Percentiles rank a stretch among this genome's conserved stretches.
These are phyloP conservation scores for Dipsacomyces acuminosporus DNA, from an alignment of 371 early-diverging fungal genomes.

Conservation along the genomic window DNA sequence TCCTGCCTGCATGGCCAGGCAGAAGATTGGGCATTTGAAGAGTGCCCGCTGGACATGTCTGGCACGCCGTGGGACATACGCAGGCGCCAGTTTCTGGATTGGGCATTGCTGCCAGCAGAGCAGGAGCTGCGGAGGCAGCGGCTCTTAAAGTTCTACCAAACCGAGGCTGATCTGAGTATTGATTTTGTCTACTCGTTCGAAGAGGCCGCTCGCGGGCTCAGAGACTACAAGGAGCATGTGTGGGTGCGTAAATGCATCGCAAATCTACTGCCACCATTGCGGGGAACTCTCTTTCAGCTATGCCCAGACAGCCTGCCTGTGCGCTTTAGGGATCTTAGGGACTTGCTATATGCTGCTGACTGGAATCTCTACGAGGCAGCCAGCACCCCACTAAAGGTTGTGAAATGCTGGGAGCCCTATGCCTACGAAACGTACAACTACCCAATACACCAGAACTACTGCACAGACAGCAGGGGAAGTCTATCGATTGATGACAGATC, in stretches of 20 bases:
- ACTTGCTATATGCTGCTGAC: conserved; percentile 44
- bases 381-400: conserved; percentile 36
- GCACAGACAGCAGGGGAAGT: too few species aligned
- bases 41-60: conserved; percentile 29
- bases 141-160: conserved; percentile 36
- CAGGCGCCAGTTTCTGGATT: conserved; percentile 41
- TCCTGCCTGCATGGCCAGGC: conserved; percentile 41
- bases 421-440: conserved; percentile 29
- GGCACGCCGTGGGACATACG: conserved; percentile 34
- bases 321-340: conserved; percentile 41
- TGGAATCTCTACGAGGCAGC: conserved; percentile 44
- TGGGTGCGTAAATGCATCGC: conserved; percentile 47
- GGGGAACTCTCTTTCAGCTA: conserved; percentile 37
- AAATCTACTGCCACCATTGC: conserved; percentile 29
- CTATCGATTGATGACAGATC: too few species aligned
- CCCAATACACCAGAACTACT: neutral
- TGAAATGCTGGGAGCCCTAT: conserved; percentile 29
- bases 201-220: conserved; percentile 34
- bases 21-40: conserved; percentile 46
- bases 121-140: conserved; percentile 43
- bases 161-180: conserved; percentile 41
- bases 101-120: conserved; percentile 43
- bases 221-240: conserved; percentile 42
- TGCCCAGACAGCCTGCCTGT: conserved; percentile 43
- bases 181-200: conserved; percentile 46